Evolutionary conservation across 1,284 basidiomycete species (phyloP).

Genomic region (Calocybe gambosa): DNA sequence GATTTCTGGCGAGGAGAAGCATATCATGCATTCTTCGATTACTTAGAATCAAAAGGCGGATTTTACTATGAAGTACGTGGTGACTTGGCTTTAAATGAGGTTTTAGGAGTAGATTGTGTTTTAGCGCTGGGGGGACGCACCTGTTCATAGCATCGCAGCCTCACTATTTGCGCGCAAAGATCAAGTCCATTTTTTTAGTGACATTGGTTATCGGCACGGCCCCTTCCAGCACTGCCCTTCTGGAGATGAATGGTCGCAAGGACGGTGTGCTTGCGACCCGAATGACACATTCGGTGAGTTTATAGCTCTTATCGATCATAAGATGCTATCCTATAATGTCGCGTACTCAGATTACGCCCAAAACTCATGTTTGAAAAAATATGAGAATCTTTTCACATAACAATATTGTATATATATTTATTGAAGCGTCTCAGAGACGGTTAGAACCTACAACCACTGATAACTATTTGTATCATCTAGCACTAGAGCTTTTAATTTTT

Average conservation of each 20-base stretch:
- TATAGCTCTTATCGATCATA: neutral
- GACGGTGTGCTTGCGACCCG: constrained; percentile 34
- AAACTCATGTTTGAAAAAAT: constrained; percentile 39
- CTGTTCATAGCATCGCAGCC: constrained; percentile 78
- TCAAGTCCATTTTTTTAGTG: constrained; percentile 72
- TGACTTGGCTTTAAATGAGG: neutral
- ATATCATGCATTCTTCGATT: constrained; percentile 75
- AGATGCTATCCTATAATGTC: neutral
- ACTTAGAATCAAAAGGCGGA: constrained; percentile 73
- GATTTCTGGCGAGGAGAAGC: constrained; percentile 77
- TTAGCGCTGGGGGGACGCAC: constrained; percentile 83
- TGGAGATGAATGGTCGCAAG: constrained; percentile 28
- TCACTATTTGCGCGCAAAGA: constrained; percentile 65
- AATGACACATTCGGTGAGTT: constrained; percentile 30
- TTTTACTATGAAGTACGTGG: constrained; percentile 74
- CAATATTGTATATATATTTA: neutral
- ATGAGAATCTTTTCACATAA: constrained; percentile 26
- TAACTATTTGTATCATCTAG: neutral
- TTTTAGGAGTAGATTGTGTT: neutral
- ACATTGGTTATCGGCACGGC: constrained; percentile 39
- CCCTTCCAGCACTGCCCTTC: constrained; percentile 34
- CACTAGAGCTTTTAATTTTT: neutral
- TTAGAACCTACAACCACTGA: neutral
- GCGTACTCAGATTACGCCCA: constrained; percentile 32
- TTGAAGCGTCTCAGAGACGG: neutral